A percentile compares a stretch with the other conserved stretches of the same genome.
These are phyloP conservation scores for Solanum rostratum DNA, from an alignment of 257 asterid genomes.

Conservation along the genomic window DNA sequence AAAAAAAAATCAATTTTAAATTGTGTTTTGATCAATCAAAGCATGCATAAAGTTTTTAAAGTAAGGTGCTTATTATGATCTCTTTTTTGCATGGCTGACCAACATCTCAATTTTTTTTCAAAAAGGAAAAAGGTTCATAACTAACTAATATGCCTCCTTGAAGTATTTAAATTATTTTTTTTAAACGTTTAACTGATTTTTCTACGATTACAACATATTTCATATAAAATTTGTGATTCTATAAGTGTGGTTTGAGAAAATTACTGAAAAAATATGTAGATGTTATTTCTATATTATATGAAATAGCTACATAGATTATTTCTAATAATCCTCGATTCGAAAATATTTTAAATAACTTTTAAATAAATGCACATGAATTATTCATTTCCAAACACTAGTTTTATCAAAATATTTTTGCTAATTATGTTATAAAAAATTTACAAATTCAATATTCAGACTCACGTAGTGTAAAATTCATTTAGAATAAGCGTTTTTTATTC, in stretches of 20 bases:
- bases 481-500: neutral
- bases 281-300: neutral
- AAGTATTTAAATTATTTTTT: neutral
- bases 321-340: no score
- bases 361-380: neutral
- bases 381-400: neutral
- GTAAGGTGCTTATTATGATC: neutral
- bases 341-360: no score
- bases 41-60: constrained; percentile 1
- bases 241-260: neutral
- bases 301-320: neutral
- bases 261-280: accelerated
- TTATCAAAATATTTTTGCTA: neutral
- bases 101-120: neutral
- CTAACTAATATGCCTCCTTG: neutral
- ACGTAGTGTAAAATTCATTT: neutral
- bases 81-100: constrained; percentile 3
- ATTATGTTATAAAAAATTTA: neutral
- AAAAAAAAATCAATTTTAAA: neutral
- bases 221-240: neutral
- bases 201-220: neutral
- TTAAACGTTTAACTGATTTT: neutral
- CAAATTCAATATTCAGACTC: neutral
- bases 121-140: neutral
- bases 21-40: neutral